Conservation (phyloP, 495 filamentous ascomycete species). For the Chlorociboria aeruginascens region DNA sequence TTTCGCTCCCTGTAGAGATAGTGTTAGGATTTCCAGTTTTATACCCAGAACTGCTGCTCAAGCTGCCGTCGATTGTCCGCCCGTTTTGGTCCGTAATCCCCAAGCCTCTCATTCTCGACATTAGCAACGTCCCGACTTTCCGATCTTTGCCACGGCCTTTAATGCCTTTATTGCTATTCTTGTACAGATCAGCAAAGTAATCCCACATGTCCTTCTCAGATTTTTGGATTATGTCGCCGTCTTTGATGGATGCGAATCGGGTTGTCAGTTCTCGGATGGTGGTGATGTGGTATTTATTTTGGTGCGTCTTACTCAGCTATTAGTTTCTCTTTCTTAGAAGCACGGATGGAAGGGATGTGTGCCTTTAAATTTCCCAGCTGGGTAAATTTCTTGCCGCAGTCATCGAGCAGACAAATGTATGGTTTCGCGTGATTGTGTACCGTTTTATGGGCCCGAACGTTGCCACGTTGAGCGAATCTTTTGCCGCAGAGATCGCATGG, state of each 20-base stretch:
- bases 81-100: neutral
- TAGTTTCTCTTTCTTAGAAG: neutral
- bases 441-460: slow-evolving; percentile 76
- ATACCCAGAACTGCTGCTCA: no score
- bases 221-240: slow-evolving; percentile 47
- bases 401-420: slow-evolving; percentile 68
- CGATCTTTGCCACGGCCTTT: slow-evolving; percentile 86
- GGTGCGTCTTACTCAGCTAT: slow-evolving; percentile 54
- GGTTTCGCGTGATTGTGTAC: slow-evolving; percentile 69
- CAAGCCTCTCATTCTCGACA: slow-evolving; percentile 4
- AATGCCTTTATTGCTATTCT: slow-evolving; percentile 90
- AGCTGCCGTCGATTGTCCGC: no score
- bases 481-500: slow-evolving; percentile 73
- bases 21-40: no score
- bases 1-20: no score
- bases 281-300: slow-evolving; percentile 79
- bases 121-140: slow-evolving; percentile 27
- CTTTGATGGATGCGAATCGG: slow-evolving; percentile 55
- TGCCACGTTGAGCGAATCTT: slow-evolving; percentile 73
- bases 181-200: slow-evolving; percentile 81
- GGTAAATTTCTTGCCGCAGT: slow-evolving; percentile 76
- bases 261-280: slow-evolving; percentile 60
- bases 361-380: slow-evolving; percentile 87
- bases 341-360: slow-evolving; percentile 6
- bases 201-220: slow-evolving; percentile 72